phyloP scores from a whole-genome alignment of 148 eudicot species.

The Arctostaphylos glauca region DNA sequence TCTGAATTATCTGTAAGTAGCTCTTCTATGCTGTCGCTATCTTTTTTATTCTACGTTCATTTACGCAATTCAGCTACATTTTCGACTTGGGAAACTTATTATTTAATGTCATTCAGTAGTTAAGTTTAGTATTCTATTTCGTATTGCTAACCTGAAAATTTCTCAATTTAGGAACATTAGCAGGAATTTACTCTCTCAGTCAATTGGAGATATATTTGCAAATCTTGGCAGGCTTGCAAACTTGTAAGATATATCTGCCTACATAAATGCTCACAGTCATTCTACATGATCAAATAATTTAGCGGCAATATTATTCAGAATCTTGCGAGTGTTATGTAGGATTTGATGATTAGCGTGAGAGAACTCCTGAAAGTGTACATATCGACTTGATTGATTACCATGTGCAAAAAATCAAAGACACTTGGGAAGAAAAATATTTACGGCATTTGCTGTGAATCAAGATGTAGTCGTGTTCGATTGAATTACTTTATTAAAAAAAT shows the following conservation, averaged over 20 bases:
- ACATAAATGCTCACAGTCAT: not conserved
- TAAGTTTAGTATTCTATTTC: conserved; percentile 18
- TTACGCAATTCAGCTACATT: not conserved
- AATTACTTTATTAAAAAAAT: not conserved
- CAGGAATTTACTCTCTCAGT: conserved; percentile 62
- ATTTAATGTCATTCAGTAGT: too few species aligned
- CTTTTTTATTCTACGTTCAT: not conserved
- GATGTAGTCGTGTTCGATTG: not conserved
- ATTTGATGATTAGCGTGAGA: not conserved
- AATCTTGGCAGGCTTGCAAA: conserved; percentile 65
- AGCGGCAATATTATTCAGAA: not conserved
- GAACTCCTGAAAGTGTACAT: not conserved
- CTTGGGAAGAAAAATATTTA: not conserved
- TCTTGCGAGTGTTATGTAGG: not conserved
- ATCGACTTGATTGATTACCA: not conserved
- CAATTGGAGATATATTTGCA: conserved; percentile 71
- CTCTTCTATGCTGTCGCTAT: not conserved
- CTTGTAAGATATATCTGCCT: conserved; percentile 49
- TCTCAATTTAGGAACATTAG: conserved; percentile 63
- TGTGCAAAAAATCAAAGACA: not conserved
- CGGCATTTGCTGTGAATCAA: not conserved
- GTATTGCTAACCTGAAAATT: conserved; percentile 18
- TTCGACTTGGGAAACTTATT: not conserved
- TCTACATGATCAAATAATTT: not conserved
- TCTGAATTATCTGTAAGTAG: conserved; percentile 68